These are phyloP conservation scores for Rosa hybrid DNA, from an alignment of 331 rosid genomes.

Conservation along the genomic window DNA sequence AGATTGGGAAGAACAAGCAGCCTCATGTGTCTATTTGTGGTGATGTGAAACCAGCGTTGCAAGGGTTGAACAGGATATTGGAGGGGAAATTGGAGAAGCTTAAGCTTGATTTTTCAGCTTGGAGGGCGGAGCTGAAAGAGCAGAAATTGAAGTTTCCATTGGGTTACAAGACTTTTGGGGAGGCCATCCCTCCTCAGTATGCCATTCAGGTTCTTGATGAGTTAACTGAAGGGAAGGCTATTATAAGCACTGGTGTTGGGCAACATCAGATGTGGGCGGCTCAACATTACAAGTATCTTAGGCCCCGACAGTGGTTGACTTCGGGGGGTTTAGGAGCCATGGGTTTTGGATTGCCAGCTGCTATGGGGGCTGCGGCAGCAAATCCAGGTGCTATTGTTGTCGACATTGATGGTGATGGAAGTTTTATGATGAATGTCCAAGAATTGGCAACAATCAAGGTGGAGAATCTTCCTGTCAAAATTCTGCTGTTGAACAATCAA, in stretches of 20 bases:
- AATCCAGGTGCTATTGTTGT: slow-evolving; percentile 59
- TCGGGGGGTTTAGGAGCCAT: slow-evolving; percentile 83
- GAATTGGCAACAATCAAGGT: slow-evolving; percentile 68
- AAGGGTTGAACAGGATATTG: slow-evolving; percentile 57
- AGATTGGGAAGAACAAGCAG: slow-evolving; percentile 87
- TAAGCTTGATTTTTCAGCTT: slow-evolving; percentile 50
- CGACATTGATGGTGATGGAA: slow-evolving; percentile 86
- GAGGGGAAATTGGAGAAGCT: slow-evolving; percentile 33
- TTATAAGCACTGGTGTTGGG: slow-evolving; percentile 81
- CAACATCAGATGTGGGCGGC: slow-evolving; percentile 93
- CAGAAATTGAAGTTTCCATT: slow-evolving; percentile 61
- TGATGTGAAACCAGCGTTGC: slow-evolving; percentile 63
- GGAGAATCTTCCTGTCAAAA: slow-evolving; percentile 75
- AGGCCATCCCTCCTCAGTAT: slow-evolving; percentile 70
- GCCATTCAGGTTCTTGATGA: slow-evolving; percentile 84
- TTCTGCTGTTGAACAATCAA: slow-evolving; percentile 72
- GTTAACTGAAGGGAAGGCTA: slow-evolving; percentile 68
- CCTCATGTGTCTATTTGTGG: slow-evolving; percentile 71
- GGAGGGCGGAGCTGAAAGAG: slow-evolving; percentile 72
- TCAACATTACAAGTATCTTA: slow-evolving; percentile 59
- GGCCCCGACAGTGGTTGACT: slow-evolving; percentile 80
- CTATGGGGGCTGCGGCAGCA: slow-evolving; percentile 79
- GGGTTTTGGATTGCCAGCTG: slow-evolving; percentile 92
- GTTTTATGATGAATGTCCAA: slow-evolving; percentile 81
- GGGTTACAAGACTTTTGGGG: slow-evolving; percentile 62